These are phyloP conservation scores for Vicia sativa DNA, from an alignment of 306 rosid genomes.

Conservation along the genomic window DNA sequence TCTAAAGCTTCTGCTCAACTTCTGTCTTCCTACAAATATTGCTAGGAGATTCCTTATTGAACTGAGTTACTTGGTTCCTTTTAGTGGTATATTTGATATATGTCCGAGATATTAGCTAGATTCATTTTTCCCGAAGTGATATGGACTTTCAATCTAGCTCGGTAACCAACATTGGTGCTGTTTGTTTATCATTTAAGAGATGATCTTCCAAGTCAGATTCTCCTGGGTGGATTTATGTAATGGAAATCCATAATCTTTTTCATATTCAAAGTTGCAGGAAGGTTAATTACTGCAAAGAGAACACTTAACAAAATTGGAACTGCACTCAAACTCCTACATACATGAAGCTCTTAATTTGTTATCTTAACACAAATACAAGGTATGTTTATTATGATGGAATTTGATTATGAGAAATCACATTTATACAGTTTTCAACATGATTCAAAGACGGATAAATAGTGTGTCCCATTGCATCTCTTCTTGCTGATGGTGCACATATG, in stretches of 20 bases:
- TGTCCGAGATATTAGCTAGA: slow-evolving; percentile 8
- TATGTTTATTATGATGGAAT: slow-evolving; percentile 34
- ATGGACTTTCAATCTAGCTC: slow-evolving; percentile 31
- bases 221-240: slow-evolving; percentile 24
- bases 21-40: slow-evolving; percentile 29
- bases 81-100: slow-evolving; percentile 24
- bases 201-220: slow-evolving; percentile 33
- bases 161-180: slow-evolving; percentile 14
- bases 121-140: slow-evolving; percentile 18
- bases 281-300: slow-evolving; percentile 32
- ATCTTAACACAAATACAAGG: slow-evolving; percentile 26
- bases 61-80: slow-evolving; percentile 36
- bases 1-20: slow-evolving; percentile 15
- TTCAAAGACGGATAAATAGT: slow-evolving; percentile 34
- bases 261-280: slow-evolving; percentile 25
- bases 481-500: slow-evolving; percentile 32
- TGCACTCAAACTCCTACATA: slow-evolving; percentile 17
- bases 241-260: slow-evolving; percentile 21
- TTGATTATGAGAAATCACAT: slow-evolving; percentile 35
- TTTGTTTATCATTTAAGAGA: slow-evolving; percentile 25
- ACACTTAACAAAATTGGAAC: slow-evolving; percentile 22
- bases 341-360: slow-evolving; percentile 34
- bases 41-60: slow-evolving; percentile 37
- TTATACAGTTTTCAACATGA: slow-evolving; percentile 27
- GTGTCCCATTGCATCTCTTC: slow-evolving; percentile 20